A percentile compares a stretch with the other conserved stretches of the same genome.
These are phyloP conservation scores for Wickerhamiella nectarea DNA, from an alignment of 805 yeast species.

Conservation along the genomic window DNA sequence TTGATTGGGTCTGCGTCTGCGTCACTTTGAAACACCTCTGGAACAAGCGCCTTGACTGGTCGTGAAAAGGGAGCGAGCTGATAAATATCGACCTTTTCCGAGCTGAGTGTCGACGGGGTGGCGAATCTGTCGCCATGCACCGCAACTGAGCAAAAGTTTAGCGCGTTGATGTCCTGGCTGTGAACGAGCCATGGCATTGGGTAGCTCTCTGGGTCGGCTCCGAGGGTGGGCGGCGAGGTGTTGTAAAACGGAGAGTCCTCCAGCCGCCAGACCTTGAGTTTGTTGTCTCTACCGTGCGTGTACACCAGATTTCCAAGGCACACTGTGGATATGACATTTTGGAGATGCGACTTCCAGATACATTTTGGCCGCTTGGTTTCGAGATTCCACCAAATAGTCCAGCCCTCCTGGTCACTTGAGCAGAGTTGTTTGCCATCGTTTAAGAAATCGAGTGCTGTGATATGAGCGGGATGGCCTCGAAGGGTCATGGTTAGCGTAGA, in stretches of 20 bases:
- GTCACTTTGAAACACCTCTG: conserved; percentile 15
- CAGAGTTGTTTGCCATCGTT: conserved; percentile 30
- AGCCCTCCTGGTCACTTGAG: conserved; percentile 51
- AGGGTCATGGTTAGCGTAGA: conserved; percentile 21
- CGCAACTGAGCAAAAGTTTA: conserved; percentile 60
- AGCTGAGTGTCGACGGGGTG: conserved; percentile 51
- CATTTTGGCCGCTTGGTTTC: conserved; percentile 40
- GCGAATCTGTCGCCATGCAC: conserved; percentile 30
- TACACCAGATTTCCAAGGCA: conserved; percentile 26
- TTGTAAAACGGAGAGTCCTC: conserved; percentile 31
- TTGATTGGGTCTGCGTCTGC: conserved; percentile 10
- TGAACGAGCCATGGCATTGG: conserved; percentile 27
- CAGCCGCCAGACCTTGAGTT: conserved; percentile 24
- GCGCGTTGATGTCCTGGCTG: conserved; percentile 54
- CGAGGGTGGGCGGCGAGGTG: conserved; percentile 20
- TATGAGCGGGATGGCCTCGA: conserved; percentile 26
- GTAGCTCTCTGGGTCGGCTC: conserved; percentile 17
- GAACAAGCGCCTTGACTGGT: conserved; percentile 15
- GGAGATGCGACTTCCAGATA: conserved; percentile 47
- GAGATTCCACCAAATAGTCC: conserved; percentile 53
- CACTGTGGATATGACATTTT: conserved; percentile 35
- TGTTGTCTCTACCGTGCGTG: conserved; percentile 59
- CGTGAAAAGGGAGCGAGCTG: conserved; percentile 22
- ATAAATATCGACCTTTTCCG: conserved; percentile 55
- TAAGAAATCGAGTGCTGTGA: conserved; percentile 23